Evolutionary conservation across 2,329 filamentous ascomycete genomes (phyloP).

Genomic region (Aspergillus tanneri): DNA sequence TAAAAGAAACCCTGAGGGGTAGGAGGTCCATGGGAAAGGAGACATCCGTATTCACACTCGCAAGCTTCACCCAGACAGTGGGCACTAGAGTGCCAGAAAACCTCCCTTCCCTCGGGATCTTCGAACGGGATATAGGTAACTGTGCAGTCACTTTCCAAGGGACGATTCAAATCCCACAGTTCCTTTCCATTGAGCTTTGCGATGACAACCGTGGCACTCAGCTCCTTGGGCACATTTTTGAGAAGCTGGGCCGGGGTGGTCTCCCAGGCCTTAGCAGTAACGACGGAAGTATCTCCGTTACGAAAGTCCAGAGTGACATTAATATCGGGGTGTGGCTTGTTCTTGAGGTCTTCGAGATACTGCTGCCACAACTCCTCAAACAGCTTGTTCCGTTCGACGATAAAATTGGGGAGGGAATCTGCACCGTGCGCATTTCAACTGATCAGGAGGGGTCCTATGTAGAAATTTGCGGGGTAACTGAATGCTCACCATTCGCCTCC

Average conservation of each 20-base stretch:
- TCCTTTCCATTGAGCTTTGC: slow-evolving; percentile 79
- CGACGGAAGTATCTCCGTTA: slow-evolving; percentile 39
- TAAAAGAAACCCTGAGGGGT: slow-evolving; percentile 95
- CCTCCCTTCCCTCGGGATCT: slow-evolving; percentile 73
- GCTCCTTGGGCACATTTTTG: slow-evolving; percentile 78
- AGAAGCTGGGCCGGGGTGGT: slow-evolving; percentile 80
- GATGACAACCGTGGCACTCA: slow-evolving; percentile 81
- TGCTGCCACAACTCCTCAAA: slow-evolving; percentile 87
- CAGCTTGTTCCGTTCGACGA: slow-evolving; percentile 78
- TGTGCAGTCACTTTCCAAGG: slow-evolving; percentile 81
- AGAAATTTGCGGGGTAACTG: slow-evolving; percentile 32
- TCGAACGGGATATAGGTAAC: slow-evolving; percentile 84
- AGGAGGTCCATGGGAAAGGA: slow-evolving; percentile 89
- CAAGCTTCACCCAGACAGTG: slow-evolving; percentile 95
- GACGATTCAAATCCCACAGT: slow-evolving; percentile 90
- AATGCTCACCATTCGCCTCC: slow-evolving; percentile 27
- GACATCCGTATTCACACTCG: slow-evolving; percentile 86
- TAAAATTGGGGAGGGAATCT: slow-evolving; percentile 65
- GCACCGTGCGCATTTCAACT: slow-evolving; percentile 27
- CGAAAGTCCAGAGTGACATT: slow-evolving; percentile 50
- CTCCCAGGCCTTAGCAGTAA: slow-evolving; percentile 77
- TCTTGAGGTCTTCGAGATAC: slow-evolving; percentile 71
- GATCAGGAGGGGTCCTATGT: slow-evolving; percentile 26
- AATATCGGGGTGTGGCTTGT: slow-evolving; percentile 48
- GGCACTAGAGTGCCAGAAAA: slow-evolving; percentile 97